phyloP scores from a whole-genome alignment of 2,329 filamentous ascomycete species.

The Monosporascus sp. region DNA sequence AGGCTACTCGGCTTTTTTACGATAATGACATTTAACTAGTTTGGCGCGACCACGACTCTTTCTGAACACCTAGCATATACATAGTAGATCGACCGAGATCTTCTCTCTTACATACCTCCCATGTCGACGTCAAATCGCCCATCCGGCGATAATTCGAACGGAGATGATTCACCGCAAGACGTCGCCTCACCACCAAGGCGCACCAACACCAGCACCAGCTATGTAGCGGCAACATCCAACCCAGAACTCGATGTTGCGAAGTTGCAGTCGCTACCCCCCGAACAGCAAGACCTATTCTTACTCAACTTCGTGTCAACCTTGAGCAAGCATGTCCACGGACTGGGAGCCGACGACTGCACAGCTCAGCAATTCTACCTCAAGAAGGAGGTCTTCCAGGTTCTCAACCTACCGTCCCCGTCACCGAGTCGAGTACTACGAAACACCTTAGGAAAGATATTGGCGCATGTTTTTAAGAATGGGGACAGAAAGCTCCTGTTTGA shows the following conservation, averaged over 20 bases:
- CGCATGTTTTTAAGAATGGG: conserved; percentile 75
- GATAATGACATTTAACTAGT: too few relatives aligned
- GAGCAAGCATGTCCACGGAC: conserved; percentile 68
- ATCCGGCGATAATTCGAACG: conserved; percentile 10
- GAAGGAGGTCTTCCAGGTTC: conserved; percentile 88
- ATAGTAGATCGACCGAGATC: background rate
- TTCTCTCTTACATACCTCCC: background rate
- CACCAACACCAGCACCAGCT: conserved; percentile 23
- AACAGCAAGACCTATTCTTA: conserved; percentile 94
- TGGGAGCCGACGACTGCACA: conserved; percentile 75
- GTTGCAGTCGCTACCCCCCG: conserved; percentile 80
- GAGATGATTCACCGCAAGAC: conserved; percentile 23
- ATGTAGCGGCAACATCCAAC: conserved; percentile 40
- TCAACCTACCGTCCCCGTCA: conserved; percentile 74
- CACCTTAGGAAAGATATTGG: conserved; percentile 79
- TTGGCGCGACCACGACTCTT: too few relatives aligned
- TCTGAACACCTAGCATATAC: too few relatives aligned
- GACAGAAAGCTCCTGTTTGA: conserved; percentile 92
- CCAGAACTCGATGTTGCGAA: conserved; percentile 86
- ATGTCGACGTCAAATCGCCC: background rate
- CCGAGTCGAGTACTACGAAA: conserved; percentile 87
- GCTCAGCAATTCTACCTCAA: conserved; percentile 89
- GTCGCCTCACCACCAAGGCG: conserved; percentile 6
- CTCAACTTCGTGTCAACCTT: conserved; percentile 83
- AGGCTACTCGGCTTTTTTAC: background rate